Conservation (phyloP, 495 filamentous ascomycete species). For the Glutinoglossum americanum region DNA sequence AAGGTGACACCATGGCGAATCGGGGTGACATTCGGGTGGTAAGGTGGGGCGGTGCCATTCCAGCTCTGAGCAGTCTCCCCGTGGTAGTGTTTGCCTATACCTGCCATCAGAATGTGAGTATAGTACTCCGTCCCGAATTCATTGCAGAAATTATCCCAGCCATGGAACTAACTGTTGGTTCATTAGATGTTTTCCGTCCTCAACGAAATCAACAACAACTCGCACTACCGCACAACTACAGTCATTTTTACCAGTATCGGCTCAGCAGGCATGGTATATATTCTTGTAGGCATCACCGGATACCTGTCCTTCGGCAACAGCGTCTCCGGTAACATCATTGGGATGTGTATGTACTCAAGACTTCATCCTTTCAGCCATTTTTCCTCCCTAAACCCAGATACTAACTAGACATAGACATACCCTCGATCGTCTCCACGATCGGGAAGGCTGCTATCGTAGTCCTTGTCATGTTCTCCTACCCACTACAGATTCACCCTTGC, state of each 20-base stretch:
- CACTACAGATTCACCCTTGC: conserved; percentile 86
- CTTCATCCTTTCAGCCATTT: background rate
- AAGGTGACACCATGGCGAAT: conserved; percentile 50
- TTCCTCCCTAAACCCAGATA: background rate
- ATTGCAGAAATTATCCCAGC: background rate
- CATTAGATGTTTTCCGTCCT: conserved; percentile 91
- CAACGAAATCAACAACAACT: conserved; percentile 80
- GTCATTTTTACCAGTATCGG: conserved; percentile 75
- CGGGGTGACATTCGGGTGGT: conserved; percentile 52
- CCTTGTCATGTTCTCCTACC: conserved; percentile 92
- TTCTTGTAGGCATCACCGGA: conserved; percentile 82
- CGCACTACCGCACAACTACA: conserved; percentile 53
- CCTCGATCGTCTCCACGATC: conserved; percentile 68
- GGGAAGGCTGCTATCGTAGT: conserved; percentile 88
- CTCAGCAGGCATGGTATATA: conserved; percentile 54
- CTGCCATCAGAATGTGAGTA: conserved; percentile 81
- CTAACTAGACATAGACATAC: conserved; percentile 28
- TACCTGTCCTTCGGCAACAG: conserved; percentile 85
- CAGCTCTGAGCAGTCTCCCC: conserved; percentile 66
- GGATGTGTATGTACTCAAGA: conserved; percentile 42
- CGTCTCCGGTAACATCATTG: conserved; percentile 76
- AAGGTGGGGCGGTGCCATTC: conserved; percentile 55
- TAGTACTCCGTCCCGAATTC: background rate
- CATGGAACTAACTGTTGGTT: background rate
- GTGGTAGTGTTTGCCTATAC: conserved; percentile 97